Percentiles rank a stretch among this genome's conserved stretches.
phyloP scores from a whole-genome alignment of 2,329 filamentous ascomycete species.

The Xylaria polymorpha region DNA sequence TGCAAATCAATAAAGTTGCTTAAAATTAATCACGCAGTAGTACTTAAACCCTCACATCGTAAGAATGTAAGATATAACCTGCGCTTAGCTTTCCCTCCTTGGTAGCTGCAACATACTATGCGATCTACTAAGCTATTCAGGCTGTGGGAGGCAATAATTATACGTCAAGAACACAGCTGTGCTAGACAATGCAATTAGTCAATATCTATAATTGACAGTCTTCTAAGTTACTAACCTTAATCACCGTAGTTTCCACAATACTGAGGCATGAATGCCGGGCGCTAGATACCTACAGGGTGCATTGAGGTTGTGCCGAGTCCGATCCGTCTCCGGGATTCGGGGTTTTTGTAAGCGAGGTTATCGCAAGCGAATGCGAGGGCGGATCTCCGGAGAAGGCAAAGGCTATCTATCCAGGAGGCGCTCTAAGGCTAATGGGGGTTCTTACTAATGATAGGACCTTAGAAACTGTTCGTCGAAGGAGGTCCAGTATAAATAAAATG shows the following conservation, averaged over 20 bases:
- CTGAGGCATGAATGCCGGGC: neutral
- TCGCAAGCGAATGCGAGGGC: constrained; percentile 20
- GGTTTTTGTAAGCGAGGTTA: neutral
- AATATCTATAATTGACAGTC: neutral
- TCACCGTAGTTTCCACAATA: neutral
- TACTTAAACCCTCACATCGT: neutral
- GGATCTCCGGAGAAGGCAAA: neutral
- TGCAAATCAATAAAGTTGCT: neutral
- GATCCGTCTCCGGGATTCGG: constrained; percentile 20
- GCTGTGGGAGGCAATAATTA: neutral
- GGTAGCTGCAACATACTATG: neutral
- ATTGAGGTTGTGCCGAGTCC: constrained; percentile 3
- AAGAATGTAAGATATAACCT: neutral
- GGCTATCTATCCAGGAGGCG: neutral
- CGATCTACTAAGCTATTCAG: neutral
- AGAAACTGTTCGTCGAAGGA: neutral
- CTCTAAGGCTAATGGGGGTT: neutral
- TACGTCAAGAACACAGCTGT: neutral
- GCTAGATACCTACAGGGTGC: neutral
- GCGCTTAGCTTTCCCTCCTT: neutral
- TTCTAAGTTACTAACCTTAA: neutral
- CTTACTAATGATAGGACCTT: constrained; percentile 20
- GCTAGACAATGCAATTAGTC: neutral
- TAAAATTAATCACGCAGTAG: neutral
- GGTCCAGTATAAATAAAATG: constrained; percentile 4